Evolutionary conservation across 129 eudicot genomes (phyloP).

Genomic region (Heracleum sosnowskyi): DNA sequence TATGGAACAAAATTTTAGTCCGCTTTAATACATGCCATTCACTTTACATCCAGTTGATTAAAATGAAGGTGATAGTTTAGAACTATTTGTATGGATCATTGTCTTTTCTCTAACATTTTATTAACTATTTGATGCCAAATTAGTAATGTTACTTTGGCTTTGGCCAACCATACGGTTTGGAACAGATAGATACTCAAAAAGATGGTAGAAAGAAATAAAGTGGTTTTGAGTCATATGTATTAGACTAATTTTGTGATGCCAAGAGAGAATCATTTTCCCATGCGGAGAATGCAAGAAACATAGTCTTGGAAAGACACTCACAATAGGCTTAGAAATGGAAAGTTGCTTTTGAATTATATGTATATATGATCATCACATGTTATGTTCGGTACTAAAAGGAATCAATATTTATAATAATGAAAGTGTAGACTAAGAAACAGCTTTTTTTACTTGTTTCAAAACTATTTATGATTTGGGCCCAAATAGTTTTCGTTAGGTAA

Average conservation of each 20-base stretch:
- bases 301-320: neutral
- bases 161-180: neutral
- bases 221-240: neutral
- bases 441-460: slow-evolving; percentile 6
- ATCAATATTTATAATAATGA: slow-evolving; percentile 2
- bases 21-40: neutral
- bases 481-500: neutral
- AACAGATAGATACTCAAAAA: neutral
- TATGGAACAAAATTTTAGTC: neutral
- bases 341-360: slow-evolving; percentile 12
- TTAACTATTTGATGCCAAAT: neutral
- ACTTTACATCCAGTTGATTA: neutral
- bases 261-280: slow-evolving; percentile 2
- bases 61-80: slow-evolving; percentile 4
- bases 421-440: neutral
- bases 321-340: neutral
- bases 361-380: slow-evolving; percentile 5
- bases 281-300: neutral
- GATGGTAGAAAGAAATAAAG: neutral
- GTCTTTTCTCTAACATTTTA: slow-evolving; percentile 1
- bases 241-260: neutral
- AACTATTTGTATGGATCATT: neutral
- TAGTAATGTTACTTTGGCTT: neutral
- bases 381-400: slow-evolving; percentile 6
- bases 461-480: neutral